Conservation (phyloP, 2,329 filamentous ascomycete species). For the Curvularia lunata region DNA sequence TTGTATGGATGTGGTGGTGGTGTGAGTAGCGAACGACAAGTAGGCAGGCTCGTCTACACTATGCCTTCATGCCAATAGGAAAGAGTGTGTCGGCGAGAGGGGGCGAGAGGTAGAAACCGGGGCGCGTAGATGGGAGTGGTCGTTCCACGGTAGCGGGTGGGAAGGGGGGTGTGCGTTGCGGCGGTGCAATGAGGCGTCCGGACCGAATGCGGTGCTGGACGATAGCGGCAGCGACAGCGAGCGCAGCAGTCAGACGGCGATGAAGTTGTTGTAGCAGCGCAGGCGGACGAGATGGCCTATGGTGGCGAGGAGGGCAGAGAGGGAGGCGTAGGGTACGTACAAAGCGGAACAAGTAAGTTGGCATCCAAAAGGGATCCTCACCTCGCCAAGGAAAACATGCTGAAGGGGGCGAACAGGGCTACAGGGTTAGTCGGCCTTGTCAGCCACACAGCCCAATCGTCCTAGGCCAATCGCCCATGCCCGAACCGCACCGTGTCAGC, state of each 20-base stretch:
- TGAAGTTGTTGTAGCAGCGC: background rate
- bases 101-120: background rate
- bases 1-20: slow-evolving; percentile 21
- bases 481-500: slow-evolving; percentile 9
- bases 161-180: slow-evolving; percentile 14
- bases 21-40: slow-evolving; percentile 33
- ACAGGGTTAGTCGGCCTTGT: slow-evolving; percentile 11
- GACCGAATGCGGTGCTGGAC: slow-evolving; percentile 2
- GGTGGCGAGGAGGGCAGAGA: background rate
- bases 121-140: slow-evolving; percentile 1
- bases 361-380: slow-evolving; percentile 13
- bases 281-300: background rate
- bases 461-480: slow-evolving; percentile 9
- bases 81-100: slow-evolving; percentile 4
- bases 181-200: slow-evolving; percentile 12
- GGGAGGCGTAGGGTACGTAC: slow-evolving; percentile 9
- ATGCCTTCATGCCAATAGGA: slow-evolving; percentile 35
- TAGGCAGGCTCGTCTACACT: slow-evolving; percentile 23
- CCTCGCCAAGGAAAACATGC: slow-evolving; percentile 12
- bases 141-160: slow-evolving; percentile 8
- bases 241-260: background rate
- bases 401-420: slow-evolving; percentile 13
- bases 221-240: slow-evolving; percentile 4
- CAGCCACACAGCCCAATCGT: slow-evolving; percentile 11
- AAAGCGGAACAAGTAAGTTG: slow-evolving; percentile 2